phyloP scores from a whole-genome alignment of 305 asterid species.

The Fraxinus albicans region DNA sequence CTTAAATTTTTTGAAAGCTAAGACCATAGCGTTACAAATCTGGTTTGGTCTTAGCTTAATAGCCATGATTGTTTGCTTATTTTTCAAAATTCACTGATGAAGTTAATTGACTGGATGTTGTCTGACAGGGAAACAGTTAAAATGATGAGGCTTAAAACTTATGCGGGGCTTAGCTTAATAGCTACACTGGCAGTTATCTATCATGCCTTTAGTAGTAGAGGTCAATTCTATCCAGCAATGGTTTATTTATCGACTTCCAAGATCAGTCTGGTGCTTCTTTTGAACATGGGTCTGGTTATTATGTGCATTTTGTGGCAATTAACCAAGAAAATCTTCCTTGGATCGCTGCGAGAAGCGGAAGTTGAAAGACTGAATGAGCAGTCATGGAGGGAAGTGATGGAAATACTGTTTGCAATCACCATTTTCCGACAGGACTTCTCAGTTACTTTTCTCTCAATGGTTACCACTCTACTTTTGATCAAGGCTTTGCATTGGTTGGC shows the following conservation, averaged over 20 bases:
- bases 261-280: conserved; percentile 75
- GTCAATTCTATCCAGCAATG: conserved; percentile 96
- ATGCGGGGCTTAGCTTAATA: conserved; percentile 67
- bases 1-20: not conserved
- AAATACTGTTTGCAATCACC: conserved; percentile 88
- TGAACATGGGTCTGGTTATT: conserved; percentile 79
- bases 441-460: conserved; percentile 75
- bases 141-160: conserved; percentile 81
- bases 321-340: conserved; percentile 84
- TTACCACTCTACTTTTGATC: conserved; percentile 76
- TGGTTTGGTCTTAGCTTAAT: not conserved
- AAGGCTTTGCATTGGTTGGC: conserved; percentile 98
- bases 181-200: conserved; percentile 67
- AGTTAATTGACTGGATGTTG: conserved; percentile 24
- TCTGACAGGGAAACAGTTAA: conserved; percentile 32
- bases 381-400: conserved; percentile 95
- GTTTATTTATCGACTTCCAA: conserved; percentile 87
- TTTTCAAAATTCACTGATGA: not conserved
- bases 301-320: conserved; percentile 91
- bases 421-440: conserved; percentile 94
- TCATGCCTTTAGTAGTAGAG: conserved; percentile 77
- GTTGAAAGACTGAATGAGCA: conserved; percentile 96
- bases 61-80: not conserved
- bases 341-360: conserved; percentile 92
- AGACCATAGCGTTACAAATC: not conserved